These are phyloP conservation scores for Panaeolus papilionaceus DNA, from an alignment of 768 basidiomycete genomes.

Conservation along the genomic window DNA sequence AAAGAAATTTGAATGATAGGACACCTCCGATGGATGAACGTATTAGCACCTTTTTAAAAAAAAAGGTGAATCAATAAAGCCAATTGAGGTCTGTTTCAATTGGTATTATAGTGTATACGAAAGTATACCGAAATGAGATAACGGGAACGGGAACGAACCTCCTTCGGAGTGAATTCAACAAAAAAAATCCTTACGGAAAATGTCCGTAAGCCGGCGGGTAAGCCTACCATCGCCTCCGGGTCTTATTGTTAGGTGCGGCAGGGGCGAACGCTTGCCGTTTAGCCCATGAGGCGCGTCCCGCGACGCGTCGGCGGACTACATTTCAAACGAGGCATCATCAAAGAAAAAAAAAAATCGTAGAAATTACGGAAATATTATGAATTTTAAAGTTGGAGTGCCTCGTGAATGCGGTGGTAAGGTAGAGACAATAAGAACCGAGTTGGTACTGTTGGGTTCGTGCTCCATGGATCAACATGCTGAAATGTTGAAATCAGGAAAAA, in stretches of 20 bases:
- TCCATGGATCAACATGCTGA: neutral
- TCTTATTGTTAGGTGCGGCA: slow-evolving; percentile 1
- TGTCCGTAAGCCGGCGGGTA: neutral
- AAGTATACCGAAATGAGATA: neutral
- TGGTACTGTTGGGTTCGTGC: neutral
- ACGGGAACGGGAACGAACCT: neutral
- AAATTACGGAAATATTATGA: neutral
- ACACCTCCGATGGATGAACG: neutral
- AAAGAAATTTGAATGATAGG: neutral
- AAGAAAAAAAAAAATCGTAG: neutral
- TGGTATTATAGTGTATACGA: too few relatives aligned
- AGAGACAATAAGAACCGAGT: neutral
- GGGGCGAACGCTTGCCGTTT: neutral
- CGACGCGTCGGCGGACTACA: neutral
- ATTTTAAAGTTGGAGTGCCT: neutral
- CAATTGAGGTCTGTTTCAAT: too few relatives aligned
- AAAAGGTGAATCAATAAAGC: too few relatives aligned
- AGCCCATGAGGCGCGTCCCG: neutral
- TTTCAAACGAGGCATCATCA: neutral
- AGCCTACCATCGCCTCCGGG: neutral
- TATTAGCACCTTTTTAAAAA: neutral
- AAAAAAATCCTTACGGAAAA: neutral
- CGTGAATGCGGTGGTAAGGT: neutral
- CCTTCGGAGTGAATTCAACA: neutral
- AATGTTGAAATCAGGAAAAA: neutral